Base-by-base conservation (phyloP, 2,329 filamentous ascomycete genomes). In the Talaromyces rugulosus region DNA sequence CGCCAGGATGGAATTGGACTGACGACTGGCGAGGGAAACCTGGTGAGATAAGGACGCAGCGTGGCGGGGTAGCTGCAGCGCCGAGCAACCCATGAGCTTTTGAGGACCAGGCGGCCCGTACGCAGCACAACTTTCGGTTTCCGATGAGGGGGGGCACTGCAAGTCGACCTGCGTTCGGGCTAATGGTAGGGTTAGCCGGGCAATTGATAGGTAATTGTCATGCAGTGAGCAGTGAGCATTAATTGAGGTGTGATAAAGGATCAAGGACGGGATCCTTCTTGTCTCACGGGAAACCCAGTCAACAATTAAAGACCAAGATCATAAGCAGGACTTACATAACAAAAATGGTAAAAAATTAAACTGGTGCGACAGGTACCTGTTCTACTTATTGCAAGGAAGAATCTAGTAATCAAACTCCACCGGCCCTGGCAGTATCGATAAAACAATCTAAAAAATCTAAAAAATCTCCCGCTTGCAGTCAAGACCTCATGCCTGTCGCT, bases 61-160 rank as follows among this genome's bases (percentile, higher is more conserved):
- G 59, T 53, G 61, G 61, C 61, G 61, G 61, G 61, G 61, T 62
- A 58, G 56, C 55, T 62, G 57, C 61, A 62, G 52, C 30, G 12
- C 30, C 30, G 30, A 31, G 27, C 27, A 28, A 30, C 27, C 27
- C 50, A 53, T 53, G 50, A 53, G 18, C 18, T 51, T 23, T 23
- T 31, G 50, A 31, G 16, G 50, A 47, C 5, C 23, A 23, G 6
- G n/a, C 44, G 44, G 44, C 44, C 44, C 44, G 23, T 23, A 47
- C 44, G 23, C n/a, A 27, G 23, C n/a, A 27, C 44, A 47, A 18
- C 44, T 47, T 23, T 47, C 44, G 44, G 44, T 47, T 47, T 47
- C 44, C 44, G 44, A 42, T 12, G 40, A 47, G 34, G 36, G 14
- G 14, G 12, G n/a, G 12, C 36, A 40, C 36, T 40, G 36, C 36